Percentiles rank a stretch among this genome's conserved stretches.
These are phyloP conservation scores for Tuctoria greenei DNA, from an alignment of 176 grass and related monocot genomes.

Conservation along the genomic window DNA sequence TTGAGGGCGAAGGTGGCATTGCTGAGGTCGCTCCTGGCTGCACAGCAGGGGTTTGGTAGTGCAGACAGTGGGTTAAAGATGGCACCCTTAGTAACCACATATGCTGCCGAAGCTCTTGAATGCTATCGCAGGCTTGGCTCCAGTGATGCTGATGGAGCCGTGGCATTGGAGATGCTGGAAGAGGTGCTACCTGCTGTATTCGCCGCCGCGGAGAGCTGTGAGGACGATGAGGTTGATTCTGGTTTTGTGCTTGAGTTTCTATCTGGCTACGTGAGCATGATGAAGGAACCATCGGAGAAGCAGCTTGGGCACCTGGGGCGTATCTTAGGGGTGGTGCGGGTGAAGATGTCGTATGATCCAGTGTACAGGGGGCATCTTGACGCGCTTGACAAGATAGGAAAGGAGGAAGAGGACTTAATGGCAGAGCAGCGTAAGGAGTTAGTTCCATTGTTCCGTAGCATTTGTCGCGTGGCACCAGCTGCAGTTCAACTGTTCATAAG, in stretches of 20 bases:
- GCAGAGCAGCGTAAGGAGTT: constrained; percentile 78
- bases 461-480: constrained; percentile 79
- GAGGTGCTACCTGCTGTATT: constrained; percentile 81
- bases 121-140: constrained; percentile 73
- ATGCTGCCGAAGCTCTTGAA: constrained; percentile 67
- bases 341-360: constrained; percentile 76
- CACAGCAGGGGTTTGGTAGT: constrained; percentile 50
- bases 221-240: constrained; percentile 68
- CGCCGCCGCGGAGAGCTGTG: constrained; percentile 58
- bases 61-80: constrained; percentile 67
- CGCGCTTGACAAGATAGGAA: constrained; percentile 85
- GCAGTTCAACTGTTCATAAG: constrained; percentile 75
- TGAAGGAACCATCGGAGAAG: constrained; percentile 79
- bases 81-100: constrained; percentile 58
- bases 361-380: constrained; percentile 77
- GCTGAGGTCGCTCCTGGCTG: constrained; percentile 59
- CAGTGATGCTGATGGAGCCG: constrained; percentile 50
- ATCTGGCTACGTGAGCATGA: constrained; percentile 65
- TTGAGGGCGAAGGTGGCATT: constrained; percentile 63
- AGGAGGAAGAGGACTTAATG: constrained; percentile 89
- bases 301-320: constrained; percentile 62
- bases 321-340: constrained; percentile 72
- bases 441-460: constrained; percentile 69
- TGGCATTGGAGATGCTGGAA: constrained; percentile 73
- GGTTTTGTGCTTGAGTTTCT: constrained; percentile 78